Evolutionary conservation across 2,329 filamentous ascomycete species (phyloP).

Genomic region (Fusarium sp.): DNA sequence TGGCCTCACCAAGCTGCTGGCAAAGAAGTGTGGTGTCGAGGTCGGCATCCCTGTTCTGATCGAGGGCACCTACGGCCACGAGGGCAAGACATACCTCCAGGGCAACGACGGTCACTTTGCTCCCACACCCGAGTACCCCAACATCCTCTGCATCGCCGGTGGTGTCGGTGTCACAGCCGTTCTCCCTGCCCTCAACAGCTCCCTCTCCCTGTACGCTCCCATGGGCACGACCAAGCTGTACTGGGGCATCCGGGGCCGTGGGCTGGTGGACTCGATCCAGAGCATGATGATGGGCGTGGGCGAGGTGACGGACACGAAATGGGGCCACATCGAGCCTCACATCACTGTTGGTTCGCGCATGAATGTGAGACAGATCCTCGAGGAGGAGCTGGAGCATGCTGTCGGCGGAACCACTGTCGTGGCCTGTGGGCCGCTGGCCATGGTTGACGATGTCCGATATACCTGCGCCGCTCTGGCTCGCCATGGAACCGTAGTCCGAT

Average conservation of each 20-base stretch:
- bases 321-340: constrained; percentile 46
- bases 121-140: constrained; percentile 40
- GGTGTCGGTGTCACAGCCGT: constrained; percentile 49
- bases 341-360: constrained; percentile 46
- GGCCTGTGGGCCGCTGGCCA: constrained; percentile 45
- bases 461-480: constrained; percentile 40
- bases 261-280: constrained; percentile 43
- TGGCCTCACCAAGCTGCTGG: constrained; percentile 41
- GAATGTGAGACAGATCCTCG: constrained; percentile 42
- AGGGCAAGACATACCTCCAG: constrained; percentile 35
- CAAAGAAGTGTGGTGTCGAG: constrained; percentile 21
- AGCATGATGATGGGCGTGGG: constrained; percentile 33
- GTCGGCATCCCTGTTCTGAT: constrained; percentile 43
- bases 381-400: constrained; percentile 36
- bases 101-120: constrained; percentile 29
- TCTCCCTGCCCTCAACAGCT: constrained; percentile 40
- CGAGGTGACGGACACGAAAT: constrained; percentile 13
- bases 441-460: constrained; percentile 47
- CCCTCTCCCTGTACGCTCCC: constrained; percentile 32
- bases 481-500: constrained; percentile 38
- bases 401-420: constrained; percentile 44
- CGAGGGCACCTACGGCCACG: constrained; percentile 46
- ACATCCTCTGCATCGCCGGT: constrained; percentile 46
- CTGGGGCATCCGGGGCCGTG: constrained; percentile 44
- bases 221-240: constrained; percentile 45